Base-by-base conservation (phyloP, 2,329 filamentous ascomycete species). In the Colletotrichum endophyticum region DNA sequence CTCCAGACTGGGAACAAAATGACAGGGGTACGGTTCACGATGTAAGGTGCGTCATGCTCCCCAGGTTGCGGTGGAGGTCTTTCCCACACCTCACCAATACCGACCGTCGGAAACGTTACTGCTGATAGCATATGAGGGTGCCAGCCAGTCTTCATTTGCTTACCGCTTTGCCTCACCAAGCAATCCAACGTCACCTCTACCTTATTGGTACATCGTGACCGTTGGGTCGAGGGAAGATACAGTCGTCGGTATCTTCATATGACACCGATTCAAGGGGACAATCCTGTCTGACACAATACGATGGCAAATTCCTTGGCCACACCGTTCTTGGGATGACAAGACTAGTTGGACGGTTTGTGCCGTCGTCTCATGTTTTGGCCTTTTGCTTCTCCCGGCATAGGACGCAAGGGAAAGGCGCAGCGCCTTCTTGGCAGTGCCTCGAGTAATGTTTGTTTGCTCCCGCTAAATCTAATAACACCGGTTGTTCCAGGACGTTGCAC, bases 41-140 rank as follows among this genome's bases (percentile, higher is more conserved):
- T 63, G 36, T 56, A 61, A 75, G 69, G 68, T 68, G 63, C 70
- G 73, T 73, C 70, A 73, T 76, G 63, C 73, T 73, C 70, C 74
- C 70, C 70, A 74, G 74, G 69, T 36, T 34, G 44, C 27, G 28
- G 64, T 70, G 70, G 73, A 32, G 34, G 49, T 39, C 49, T 66
- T 73, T 59, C 49, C 39, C 66, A 25, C 32, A 68, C 32, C 8
- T 73, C 64, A 56, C 57, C 70, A 73, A 64, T 75, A 39, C 61
- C 61, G 68, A 19, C 22, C 34, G 53, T 72, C 61, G 68, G 49
- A 63, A 67, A 39, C 56, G n/a, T 67, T 27, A 30, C 57, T 22
- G 34, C 57, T 25, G 44, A 61, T 28, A 53, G 22, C 70, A 63
- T 25, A 66, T 68, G 53, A 63, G 27, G 12, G n/a, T 67, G 8